These are phyloP conservation scores for Cladosporium phlei DNA, from an alignment of 2,329 filamentous ascomycete genomes.

Conservation along the genomic window DNA sequence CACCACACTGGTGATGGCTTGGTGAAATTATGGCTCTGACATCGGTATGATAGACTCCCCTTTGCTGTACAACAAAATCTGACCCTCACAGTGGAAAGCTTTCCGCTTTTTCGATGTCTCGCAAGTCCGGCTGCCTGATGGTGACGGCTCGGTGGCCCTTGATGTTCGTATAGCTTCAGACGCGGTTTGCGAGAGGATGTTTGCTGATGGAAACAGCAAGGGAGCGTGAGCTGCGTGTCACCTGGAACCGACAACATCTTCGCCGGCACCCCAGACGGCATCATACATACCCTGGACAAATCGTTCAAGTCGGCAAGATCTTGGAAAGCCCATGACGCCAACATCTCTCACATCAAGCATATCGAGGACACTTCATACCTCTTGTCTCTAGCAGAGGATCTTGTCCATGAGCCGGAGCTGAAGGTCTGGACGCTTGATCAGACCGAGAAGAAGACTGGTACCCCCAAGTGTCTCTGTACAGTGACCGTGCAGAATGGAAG, in stretches of 20 bases:
- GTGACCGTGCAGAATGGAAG: constrained; percentile 82
- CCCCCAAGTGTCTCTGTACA: constrained; percentile 82
- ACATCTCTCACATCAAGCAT: constrained; percentile 88
- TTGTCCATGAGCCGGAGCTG: constrained; percentile 78
- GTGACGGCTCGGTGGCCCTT: constrained; percentile 58
- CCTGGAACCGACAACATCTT: constrained; percentile 87
- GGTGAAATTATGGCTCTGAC: constrained; percentile 29
- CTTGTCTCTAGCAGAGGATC: constrained; percentile 81
- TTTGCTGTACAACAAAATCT: neutral
- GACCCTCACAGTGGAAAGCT: constrained; percentile 77
- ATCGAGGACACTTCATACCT: constrained; percentile 81
- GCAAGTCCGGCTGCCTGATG: constrained; percentile 72
- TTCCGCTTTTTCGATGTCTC: constrained; percentile 99
- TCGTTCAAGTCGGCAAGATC: constrained; percentile 80
- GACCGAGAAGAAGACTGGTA: constrained; percentile 85
- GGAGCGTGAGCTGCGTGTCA: constrained; percentile 74
- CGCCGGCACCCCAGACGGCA: constrained; percentile 77
- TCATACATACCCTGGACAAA: constrained; percentile 80
- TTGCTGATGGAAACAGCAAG: constrained; percentile 37
- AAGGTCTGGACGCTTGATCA: constrained; percentile 99
- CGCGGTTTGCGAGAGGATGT: too few species aligned
- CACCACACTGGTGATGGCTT: constrained; percentile 22
- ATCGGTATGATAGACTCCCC: constrained; percentile 22
- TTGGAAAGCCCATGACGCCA: constrained; percentile 79
- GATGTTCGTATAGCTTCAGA: constrained; percentile 25